phyloP scores from a whole-genome alignment of 352 stramenopile species.

The Pythium insidiosum region DNA sequence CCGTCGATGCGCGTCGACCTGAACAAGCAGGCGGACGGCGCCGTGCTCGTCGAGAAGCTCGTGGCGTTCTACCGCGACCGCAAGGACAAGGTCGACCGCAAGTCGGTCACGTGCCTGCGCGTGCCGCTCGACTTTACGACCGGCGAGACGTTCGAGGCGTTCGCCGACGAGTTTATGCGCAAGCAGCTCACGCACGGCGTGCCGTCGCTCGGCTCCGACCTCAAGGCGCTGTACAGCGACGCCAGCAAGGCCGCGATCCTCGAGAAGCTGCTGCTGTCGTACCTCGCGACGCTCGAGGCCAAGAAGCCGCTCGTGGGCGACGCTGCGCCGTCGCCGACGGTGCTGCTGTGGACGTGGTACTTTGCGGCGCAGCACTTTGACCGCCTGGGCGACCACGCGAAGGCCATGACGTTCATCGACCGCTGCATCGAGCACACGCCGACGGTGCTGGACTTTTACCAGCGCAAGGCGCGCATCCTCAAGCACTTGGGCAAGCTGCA shows the following conservation, averaged over 20 bases:
- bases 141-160: constrained; percentile 63
- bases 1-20: constrained; percentile 50
- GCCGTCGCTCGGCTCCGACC: constrained; percentile 90
- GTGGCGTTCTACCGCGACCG: constrained; percentile 37
- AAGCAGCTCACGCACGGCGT: constrained; percentile 87
- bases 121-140: constrained; percentile 89
- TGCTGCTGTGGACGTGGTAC: constrained; percentile 90
- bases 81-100: constrained; percentile 36
- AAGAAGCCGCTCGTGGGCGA: constrained; percentile 50
- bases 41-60: constrained; percentile 43
- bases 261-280: constrained; percentile 71
- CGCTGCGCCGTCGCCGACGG: constrained; percentile 20
- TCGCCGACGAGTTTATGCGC: constrained; percentile 54
- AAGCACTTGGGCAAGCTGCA: constrained; percentile 91
- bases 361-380: constrained; percentile 91
- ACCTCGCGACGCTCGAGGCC: constrained; percentile 64
- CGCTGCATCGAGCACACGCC: constrained; percentile 91
- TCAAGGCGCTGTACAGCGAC: constrained; percentile 86
- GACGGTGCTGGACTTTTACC: constrained; percentile 90
- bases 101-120: constrained; percentile 78
- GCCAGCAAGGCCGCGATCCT: constrained; percentile 53
- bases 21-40: constrained; percentile 25
- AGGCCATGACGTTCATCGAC: constrained; percentile 88
- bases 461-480: constrained; percentile 90
- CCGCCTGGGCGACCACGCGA: constrained; percentile 72